Evolutionary conservation across 805 yeast genomes (phyloP).

Genomic region (Kuraishia capsulata): DNA sequence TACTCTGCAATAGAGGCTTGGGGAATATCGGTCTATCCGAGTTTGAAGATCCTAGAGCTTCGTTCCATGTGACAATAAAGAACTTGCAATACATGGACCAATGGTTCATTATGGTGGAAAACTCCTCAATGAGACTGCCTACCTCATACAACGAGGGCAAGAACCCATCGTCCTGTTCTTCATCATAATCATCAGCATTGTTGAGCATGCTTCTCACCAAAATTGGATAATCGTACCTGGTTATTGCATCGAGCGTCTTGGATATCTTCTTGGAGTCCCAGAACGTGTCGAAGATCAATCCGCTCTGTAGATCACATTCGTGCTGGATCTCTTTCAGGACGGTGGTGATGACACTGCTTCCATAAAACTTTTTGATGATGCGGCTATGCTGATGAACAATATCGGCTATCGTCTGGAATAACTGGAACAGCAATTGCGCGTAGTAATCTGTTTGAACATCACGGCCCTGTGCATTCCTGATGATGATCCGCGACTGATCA

Average conservation of each 20-base stretch:
- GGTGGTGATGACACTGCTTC: constrained; percentile 47
- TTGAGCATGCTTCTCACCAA: constrained; percentile 22
- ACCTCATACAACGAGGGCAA: constrained; percentile 49
- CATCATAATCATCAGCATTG: constrained; percentile 17
- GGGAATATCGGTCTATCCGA: constrained; percentile 34
- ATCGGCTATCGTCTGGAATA: constrained; percentile 77
- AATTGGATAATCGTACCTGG: constrained; percentile 42
- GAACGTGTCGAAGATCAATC: constrained; percentile 78
- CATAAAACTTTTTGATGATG: constrained; percentile 68
- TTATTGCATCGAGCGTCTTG: constrained; percentile 44
- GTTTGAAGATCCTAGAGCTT: constrained; percentile 20
- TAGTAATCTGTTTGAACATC: constrained; percentile 38
- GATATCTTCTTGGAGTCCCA: constrained; percentile 62
- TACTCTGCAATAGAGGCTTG: constrained; percentile 40
- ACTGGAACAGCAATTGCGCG: constrained; percentile 50
- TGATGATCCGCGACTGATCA: constrained; percentile 62
- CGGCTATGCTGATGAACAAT: constrained; percentile 83
- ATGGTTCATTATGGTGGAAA: constrained; percentile 68
- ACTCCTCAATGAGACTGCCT: constrained; percentile 60
- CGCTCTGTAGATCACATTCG: constrained; percentile 91
- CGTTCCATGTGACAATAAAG: constrained; percentile 59
- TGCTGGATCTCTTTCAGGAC: constrained; percentile 70
- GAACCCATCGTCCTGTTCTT: constrained; percentile 18
- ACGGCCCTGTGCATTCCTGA: constrained; percentile 33
- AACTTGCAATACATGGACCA: constrained; percentile 80